Conservation (phyloP, 2,329 filamentous ascomycete species). For the Talaromyces sp. region DNA sequence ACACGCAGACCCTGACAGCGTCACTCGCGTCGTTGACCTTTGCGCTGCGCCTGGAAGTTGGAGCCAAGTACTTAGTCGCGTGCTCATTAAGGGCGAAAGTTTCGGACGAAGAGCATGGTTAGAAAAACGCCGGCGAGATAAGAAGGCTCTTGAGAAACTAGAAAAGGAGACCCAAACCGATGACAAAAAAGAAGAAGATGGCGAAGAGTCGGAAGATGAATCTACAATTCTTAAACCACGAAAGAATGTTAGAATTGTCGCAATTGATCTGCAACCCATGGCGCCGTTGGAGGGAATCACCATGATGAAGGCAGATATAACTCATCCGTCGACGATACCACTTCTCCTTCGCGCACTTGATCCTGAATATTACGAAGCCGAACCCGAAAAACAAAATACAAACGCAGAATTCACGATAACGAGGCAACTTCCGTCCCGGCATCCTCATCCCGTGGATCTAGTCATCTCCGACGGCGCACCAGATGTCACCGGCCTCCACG, state of each 20-base stretch:
- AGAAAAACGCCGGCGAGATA: conserved; percentile 68
- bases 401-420: conserved; percentile 18
- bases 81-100: conserved; percentile 88
- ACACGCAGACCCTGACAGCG: conserved; percentile 57
- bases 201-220: conserved; percentile 29
- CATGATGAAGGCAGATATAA: conserved; percentile 91
- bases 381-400: conserved; percentile 10
- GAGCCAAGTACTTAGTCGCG: conserved; percentile 92
- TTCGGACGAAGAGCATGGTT: conserved; percentile 85
- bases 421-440: conserved; percentile 38
- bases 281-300: conserved; percentile 88
- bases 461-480: conserved; percentile 94
- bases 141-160: conserved; percentile 26
- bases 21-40: conserved; percentile 89
- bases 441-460: conserved; percentile 79
- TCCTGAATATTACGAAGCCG: conserved; percentile 55
- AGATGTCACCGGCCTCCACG: conserved; percentile 93
- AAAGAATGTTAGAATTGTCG: conserved; percentile 83
- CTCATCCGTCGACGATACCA: conserved; percentile 90
- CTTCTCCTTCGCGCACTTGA: conserved; percentile 82
- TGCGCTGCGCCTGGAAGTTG: conserved; percentile 95
- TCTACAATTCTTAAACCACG: conserved; percentile 46
- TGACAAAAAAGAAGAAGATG: conserved; percentile 24
- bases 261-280: conserved; percentile 95
- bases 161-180: conserved; percentile 15